A percentile compares a stretch with the other conserved stretches of the same genome.
phyloP scores from a whole-genome alignment of 164 flowering plant genomes.

The Hamamelis virginiana region DNA sequence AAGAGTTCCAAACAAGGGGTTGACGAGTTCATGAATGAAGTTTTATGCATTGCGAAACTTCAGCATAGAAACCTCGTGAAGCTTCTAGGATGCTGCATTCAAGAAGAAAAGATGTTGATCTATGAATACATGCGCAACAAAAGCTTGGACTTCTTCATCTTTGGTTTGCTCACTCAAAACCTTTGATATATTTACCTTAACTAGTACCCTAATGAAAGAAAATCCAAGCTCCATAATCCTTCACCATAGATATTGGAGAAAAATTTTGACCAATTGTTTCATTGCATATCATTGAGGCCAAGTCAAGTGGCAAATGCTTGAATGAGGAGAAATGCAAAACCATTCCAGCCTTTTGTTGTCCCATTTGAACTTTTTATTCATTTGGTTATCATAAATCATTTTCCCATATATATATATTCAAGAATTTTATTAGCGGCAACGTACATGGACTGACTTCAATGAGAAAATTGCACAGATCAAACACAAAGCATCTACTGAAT shows the following conservation, averaged over 20 bases:
- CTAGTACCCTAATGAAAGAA: no score
- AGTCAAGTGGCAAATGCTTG: no score
- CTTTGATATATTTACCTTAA: no score
- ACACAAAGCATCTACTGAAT: conserved; percentile 1
- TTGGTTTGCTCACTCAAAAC: conserved; percentile 1
- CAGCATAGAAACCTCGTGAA: conserved; percentile 14
- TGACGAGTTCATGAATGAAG: conserved; percentile 15
- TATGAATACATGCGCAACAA: conserved; percentile 14
- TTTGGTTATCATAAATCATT: no score
- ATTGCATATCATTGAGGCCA: no score
- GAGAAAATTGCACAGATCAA: conserved; percentile 6
- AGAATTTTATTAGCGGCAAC: no score
- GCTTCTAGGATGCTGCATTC: conserved; percentile 14
- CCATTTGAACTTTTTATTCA: no score
- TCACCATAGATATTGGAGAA: no score
- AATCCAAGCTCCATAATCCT: no score
- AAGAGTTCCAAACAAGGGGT: conserved; percentile 5
- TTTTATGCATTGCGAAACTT: conserved; percentile 4
- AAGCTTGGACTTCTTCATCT: conserved; percentile 13
- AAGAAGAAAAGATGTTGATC: conserved; percentile 11
- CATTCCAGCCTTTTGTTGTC: not conserved
- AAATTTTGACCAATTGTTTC: no score
- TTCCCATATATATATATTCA: no score
- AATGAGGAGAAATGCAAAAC: no score
- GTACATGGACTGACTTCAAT: not conserved